phyloP scores from a whole-genome alignment of 1,284 basidiomycete genomes.

The Rhodofomes roseus region DNA sequence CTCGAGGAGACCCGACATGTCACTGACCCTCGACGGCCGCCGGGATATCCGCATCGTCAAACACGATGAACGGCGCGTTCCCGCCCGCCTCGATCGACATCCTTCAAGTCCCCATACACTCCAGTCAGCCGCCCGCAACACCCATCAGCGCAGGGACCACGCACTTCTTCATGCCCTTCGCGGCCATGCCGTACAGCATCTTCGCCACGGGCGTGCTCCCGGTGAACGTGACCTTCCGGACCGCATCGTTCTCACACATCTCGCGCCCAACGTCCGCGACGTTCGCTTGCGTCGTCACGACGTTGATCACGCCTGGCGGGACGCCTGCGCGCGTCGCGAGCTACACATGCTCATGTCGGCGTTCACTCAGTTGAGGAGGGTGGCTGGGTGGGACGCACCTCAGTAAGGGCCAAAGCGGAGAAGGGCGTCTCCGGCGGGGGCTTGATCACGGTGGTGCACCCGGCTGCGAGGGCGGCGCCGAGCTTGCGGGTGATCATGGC shows the following conservation, averaged over 20 bases:
- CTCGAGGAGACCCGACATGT: too few species aligned
- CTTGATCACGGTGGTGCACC: conserved; percentile 95
- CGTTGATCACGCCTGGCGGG: conserved; percentile 93
- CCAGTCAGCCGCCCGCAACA: background rate
- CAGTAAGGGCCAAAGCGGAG: conserved; percentile 84
- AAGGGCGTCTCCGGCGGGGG: conserved; percentile 96
- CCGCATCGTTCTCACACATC: conserved; percentile 70
- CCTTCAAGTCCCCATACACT: conserved; percentile 37
- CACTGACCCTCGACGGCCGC: conserved; percentile 80
- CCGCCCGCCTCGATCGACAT: conserved; percentile 86
- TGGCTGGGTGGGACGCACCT: conserved; percentile 42
- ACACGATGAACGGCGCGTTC: conserved; percentile 94
- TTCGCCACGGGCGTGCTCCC: conserved; percentile 93
- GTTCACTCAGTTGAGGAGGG: background rate
- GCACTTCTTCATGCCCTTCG: conserved; percentile 89
- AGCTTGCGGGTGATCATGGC: conserved; percentile 93
- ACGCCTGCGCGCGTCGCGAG: conserved; percentile 86
- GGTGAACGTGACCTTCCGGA: conserved; percentile 94
- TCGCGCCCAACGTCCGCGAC: conserved; percentile 80
- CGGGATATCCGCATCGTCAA: conserved; percentile 94
- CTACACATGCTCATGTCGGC: conserved; percentile 30
- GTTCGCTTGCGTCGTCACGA: conserved; percentile 85
- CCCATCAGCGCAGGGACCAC: conserved; percentile 13
- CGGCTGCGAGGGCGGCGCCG: conserved; percentile 88
- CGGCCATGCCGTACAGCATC: conserved; percentile 79